Base-by-base conservation (phyloP, 805 yeast genomes). In the Scheffersomyces amazonensis region DNA sequence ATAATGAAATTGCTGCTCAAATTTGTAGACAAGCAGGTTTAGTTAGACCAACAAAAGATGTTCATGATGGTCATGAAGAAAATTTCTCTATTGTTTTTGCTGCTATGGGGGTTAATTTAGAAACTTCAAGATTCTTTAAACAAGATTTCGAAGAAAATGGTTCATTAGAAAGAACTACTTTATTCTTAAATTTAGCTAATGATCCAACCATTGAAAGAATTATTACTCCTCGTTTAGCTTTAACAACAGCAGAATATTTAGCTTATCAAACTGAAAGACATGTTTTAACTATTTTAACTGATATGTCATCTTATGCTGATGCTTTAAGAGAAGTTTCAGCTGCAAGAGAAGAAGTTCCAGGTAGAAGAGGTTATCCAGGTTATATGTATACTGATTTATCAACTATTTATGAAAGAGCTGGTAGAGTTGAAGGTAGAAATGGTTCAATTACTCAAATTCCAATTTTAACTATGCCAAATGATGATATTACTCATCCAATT, bases 311-410 rank as follows among this genome's bases (percentile, higher is more conserved):
- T n/a, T 93, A 93, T 64, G 99, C 99, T 29, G 99, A 93, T 66
- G 99, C 99, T 29, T 75, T 93, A 62, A 90, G 99, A 83, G 99
- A 93, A 75, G 99, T 93, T 36, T 89, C 97, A 47, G 99, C 99
- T 45, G 99, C 99, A 34, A 89, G 99, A 78, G 99, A 93, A 72
- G 99, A 95, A 73, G 99, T 93, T 33, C 99, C 99, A 62, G 99
- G 99, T 78, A 89, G 99, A 80, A 89, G 99, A 83, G 99, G 99
- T 77, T 93, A 93, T 70, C 99, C 99, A 49, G 99, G 99, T 86
- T 93, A 93, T 69, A 93, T 93, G 99, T 93, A 93, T 74, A 93
- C 99, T 34, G 99, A 93, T 83, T 87, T 93, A 76, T 87, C 98
- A 36, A 93, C 98, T 36, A 89, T 93, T 59, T 93, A 93, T 68